Base-by-base conservation (phyloP, 2,329 filamentous ascomycete genomes). In the Rhynchosporium agropyri region DNA sequence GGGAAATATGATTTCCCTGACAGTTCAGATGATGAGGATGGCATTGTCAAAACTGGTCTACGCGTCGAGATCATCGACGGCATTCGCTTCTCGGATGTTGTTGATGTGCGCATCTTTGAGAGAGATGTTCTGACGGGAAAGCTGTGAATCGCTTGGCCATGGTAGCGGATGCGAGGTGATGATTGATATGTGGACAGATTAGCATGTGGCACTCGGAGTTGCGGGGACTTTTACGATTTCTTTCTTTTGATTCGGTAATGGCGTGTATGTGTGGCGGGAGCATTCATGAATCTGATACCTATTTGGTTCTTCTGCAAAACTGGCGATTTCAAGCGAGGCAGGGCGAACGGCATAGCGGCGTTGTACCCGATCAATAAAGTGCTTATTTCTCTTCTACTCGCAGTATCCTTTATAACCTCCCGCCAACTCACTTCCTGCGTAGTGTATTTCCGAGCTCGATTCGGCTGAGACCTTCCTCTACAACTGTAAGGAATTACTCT, bases 51-150 rank as follows among this genome's bases (percentile, higher is more conserved):
- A 43, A 54, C 59, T 1, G 68, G 65, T 4, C 56, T 72, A 40
- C 78, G 74, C 64, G 71, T 80, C 6, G 76, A 79, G 63, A 74
- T 76, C 7, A 63, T 78, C 2, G 77, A 80, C 20, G 73, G 72
- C 3, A 69, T 79, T 8, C 72, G 73, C 6, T 81, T 81, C 64
- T 79, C 77, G 55, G 79, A 83, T 51, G 73, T 81, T 5, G 74
- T 66, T 66, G 83, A 78, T 0, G 78, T 86, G 42, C 78, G 77
- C 65, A 86, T 87, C 56, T 87, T 86, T 66, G 79, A 83, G 68
- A 86, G 85, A 73, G 83, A 86, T 70, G 74, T 86, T 55, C 76
- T 80, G 38, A 67, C 67, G 28, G 80, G 79, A 1, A 73, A 76
- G 28, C 68, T 83, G 33, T 82, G 45, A 61, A 15, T 42, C 65